Evolutionary conservation across 164 flowering plant genomes (phyloP), one percentile per base, ranked within the genome.

Genomic region (Kalanchoe fedtschenkoi): DNA sequence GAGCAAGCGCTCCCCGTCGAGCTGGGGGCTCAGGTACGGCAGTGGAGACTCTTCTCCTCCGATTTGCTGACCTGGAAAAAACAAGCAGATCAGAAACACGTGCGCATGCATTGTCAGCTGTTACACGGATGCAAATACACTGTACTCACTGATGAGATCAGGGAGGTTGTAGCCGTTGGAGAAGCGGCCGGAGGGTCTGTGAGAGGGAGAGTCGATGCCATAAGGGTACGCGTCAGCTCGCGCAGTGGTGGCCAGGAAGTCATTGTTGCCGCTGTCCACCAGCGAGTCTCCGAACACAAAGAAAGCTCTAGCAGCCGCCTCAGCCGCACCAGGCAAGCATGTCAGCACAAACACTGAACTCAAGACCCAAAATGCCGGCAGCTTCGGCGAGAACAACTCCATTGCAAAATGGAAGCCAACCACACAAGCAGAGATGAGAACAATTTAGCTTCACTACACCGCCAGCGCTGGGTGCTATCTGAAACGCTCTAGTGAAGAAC

Each of bases 251-350:
- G 38, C 71, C 47, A 75, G 30, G 60, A 63, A 75, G 43, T 75
- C 66, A 58, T 75, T 75, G 71, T 75, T 75, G 44, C 78, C 78
- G 44, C 58, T 69, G 34, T 75, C 78, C 1, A 72, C 78, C 0
- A 75, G 63, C 1, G 35, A 30, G 58, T 2, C 29, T 54, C 24
- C 19, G 17, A 75, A 75, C 24, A 75, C 75, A 43, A 71, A 69
- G 58, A 75, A 75, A 3, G 75, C 75, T 43, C 74, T 33, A 29
- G 78, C 71, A 47, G 55, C 3, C 55, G 55, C 3, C 55, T 47
- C 55, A 47, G 30, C 55, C 24, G 10, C 55, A 47, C 15, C 24
- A 14, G 19, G 15, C 30, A 24, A 47, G 13, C 26, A 47, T 24
- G 55, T 7, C 53, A 46, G 10, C 55, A 47, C 55, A 24, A 47